phyloP scores from a whole-genome alignment of 2,329 filamentous ascomycete genomes.

The Grosmannia clavigera region DNA sequence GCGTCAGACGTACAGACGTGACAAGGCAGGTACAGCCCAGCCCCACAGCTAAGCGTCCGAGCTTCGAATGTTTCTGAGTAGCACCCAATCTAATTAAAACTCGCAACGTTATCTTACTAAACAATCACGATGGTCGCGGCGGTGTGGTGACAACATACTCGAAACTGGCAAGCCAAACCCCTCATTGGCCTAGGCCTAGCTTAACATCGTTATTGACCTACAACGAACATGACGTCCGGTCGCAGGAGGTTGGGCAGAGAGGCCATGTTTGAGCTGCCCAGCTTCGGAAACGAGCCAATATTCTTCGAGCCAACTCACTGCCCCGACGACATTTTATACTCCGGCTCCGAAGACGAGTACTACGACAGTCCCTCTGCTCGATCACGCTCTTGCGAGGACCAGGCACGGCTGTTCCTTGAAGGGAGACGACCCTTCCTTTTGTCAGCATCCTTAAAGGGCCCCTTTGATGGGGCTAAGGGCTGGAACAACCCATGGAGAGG shows the following conservation, averaged over 20 bases:
- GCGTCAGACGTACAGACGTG: constrained; percentile 8
- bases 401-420: constrained; percentile 44
- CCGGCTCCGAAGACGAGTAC: constrained; percentile 45
- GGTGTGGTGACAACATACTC: neutral
- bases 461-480: constrained; percentile 38
- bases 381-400: constrained; percentile 42
- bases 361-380: constrained; percentile 33
- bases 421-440: constrained; percentile 44
- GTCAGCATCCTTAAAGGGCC: constrained; percentile 49
- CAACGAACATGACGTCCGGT: neutral
- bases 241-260: neutral
- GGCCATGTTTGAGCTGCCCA: constrained; percentile 2
- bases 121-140: neutral
- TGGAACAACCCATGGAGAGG: constrained; percentile 43
- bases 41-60: constrained; percentile 8
- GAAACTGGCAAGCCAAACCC: neutral
- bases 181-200: neutral
- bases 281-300: constrained; percentile 3
- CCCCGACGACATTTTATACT: constrained; percentile 36
- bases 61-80: constrained; percentile 4
- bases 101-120: no score
- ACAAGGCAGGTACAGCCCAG: constrained; percentile 6
- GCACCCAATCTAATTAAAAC: neutral
- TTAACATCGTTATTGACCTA: no score
- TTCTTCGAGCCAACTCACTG: constrained; percentile 23